Conservation (phyloP, 441 rosid species). For the Flueggea neowawraea region DNA sequence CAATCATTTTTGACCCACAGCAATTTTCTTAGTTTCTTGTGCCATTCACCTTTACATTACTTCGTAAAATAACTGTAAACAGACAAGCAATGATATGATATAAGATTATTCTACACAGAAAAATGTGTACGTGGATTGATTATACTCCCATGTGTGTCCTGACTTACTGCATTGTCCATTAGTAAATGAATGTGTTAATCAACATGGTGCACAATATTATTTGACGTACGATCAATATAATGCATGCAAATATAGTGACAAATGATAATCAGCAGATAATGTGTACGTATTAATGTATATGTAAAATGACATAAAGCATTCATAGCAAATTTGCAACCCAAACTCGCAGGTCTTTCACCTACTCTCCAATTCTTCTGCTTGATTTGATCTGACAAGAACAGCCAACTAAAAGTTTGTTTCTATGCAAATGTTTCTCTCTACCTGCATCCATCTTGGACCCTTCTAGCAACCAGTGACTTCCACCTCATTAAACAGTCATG, state of each 20-base stretch:
- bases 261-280: too few species aligned
- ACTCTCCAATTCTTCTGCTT: conserved; percentile 43
- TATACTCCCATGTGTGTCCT: background rate
- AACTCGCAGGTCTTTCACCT: conserved; percentile 30
- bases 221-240: conserved; percentile 3
- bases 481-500: conserved; percentile 25
- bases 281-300: too few species aligned
- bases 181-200: conserved; percentile 10
- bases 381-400: conserved; percentile 71
- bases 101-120: conserved; percentile 5
- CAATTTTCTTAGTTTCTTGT: conserved; percentile 14
- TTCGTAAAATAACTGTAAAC: conserved; percentile 9
- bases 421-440: conserved; percentile 63
- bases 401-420: conserved; percentile 75
- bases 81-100: background rate
- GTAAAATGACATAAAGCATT: too few species aligned
- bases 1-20: conserved; percentile 8
- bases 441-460: conserved; percentile 33
- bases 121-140: conserved; percentile 3
- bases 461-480: conserved; percentile 38
- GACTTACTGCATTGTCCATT: conserved; percentile 11
- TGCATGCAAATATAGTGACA: conserved; percentile 7
- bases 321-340: conserved; percentile 8
- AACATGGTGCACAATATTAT: conserved; percentile 6
- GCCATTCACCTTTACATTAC: conserved; percentile 4